A percentile compares a stretch with the other conserved stretches of the same genome.
Conservation (phyloP, 2,329 filamentous ascomycete genomes). For the Phialophora expanda region DNA sequence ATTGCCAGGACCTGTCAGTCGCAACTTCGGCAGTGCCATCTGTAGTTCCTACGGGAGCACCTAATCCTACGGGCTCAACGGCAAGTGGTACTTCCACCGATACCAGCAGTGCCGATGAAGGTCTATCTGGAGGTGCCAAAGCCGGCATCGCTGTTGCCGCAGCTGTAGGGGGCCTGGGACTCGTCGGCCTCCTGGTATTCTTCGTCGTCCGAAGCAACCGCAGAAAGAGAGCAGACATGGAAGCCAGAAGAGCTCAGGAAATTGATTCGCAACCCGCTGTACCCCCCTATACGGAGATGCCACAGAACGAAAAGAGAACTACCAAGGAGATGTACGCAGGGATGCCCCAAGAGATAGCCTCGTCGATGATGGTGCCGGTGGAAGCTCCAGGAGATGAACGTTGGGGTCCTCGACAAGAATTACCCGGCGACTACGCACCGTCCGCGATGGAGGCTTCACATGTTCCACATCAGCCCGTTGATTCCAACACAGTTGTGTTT, state of each 20-base stretch:
- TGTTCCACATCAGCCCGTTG: background rate
- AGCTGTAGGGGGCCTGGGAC: conserved; percentile 10
- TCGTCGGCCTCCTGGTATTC: conserved; percentile 22
- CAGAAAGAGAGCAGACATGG: conserved; percentile 18
- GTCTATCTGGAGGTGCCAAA: conserved; percentile 29
- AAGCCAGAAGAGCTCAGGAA: conserved; percentile 4
- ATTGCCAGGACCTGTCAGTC: conserved; percentile 27
- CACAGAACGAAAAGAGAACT: conserved; percentile 20
- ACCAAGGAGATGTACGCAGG: conserved; percentile 14
- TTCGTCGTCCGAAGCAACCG: conserved; percentile 25
- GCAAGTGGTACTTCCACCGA: conserved; percentile 3
- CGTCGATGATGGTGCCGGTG: conserved; percentile 19
- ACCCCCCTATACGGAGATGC: conserved; percentile 23
- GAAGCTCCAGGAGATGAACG: conserved; percentile 24
- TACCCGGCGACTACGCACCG: conserved; percentile 17
- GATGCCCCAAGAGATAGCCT: conserved; percentile 5
- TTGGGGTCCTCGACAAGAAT: conserved; percentile 24
- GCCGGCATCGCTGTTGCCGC: conserved; percentile 30
- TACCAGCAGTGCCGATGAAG: background rate
- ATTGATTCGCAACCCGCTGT: conserved; percentile 12
- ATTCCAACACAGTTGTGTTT: conserved; percentile 11
- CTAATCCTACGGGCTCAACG: background rate
- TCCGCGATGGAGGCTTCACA: conserved; percentile 11
- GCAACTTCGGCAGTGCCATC: conserved; percentile 22
- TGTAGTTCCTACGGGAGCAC: conserved; percentile 7